Conservation (phyloP, 2,329 filamentous ascomycete genomes). For the Allantophomopsis lycopodina region DNA sequence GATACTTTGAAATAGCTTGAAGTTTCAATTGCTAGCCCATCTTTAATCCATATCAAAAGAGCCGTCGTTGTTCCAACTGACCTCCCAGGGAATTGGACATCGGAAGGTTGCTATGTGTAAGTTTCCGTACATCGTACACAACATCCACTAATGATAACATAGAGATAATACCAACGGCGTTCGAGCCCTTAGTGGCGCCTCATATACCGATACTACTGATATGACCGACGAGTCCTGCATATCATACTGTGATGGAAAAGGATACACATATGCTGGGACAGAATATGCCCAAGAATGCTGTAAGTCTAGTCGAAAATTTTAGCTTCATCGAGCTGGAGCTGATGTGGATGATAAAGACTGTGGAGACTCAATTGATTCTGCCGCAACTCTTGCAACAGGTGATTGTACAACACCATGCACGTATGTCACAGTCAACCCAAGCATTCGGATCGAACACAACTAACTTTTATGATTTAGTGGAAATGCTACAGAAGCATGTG, state of each 20-base stretch:
- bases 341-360: slow-evolving; percentile 5
- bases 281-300: slow-evolving; percentile 16
- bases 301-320: slow-evolving; percentile 5
- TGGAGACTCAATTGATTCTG: slow-evolving; percentile 7
- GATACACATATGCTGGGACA: slow-evolving; percentile 13
- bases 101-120: slow-evolving; percentile 11
- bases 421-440: slow-evolving; percentile 1
- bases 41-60: slow-evolving; percentile 2
- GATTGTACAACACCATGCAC: slow-evolving; percentile 12
- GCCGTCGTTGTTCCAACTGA: slow-evolving; percentile 4
- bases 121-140: neutral
- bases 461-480: neutral
- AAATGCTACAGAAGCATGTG: slow-evolving; percentile 11
- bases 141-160: neutral
- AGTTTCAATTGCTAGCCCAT: no score
- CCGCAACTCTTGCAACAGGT: slow-evolving; percentile 5
- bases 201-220: slow-evolving; percentile 5
- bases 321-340: slow-evolving; percentile 8
- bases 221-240: slow-evolving; percentile 16
- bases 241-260: slow-evolving; percentile 9
- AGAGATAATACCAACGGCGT: slow-evolving; percentile 3
- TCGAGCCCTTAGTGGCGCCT: slow-evolving; percentile 5
- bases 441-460: neutral
- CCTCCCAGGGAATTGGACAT: slow-evolving; percentile 10
- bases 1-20: no score